Conservation (phyloP, 768 basidiomycete genomes). For the Phanerochaete sordida region DNA sequence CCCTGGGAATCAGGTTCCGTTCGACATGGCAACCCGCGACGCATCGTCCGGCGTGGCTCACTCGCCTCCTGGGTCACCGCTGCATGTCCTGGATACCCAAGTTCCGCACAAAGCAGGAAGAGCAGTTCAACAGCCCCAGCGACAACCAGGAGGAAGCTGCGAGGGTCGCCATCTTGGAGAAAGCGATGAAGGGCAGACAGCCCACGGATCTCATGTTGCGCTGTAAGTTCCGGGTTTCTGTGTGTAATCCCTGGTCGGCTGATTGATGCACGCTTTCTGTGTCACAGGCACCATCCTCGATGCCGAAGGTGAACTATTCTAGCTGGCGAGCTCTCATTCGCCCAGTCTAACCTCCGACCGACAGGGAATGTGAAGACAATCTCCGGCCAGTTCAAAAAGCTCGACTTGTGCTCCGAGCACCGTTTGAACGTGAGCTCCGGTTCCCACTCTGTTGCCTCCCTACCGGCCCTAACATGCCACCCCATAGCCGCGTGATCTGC, state of each 20-base stretch:
- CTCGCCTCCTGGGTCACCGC: constrained; percentile 1
- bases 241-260: not conserved
- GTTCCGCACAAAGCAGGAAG: constrained; percentile 16
- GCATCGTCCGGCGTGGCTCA: not conserved
- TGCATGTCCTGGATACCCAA: constrained; percentile 28
- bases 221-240: constrained; percentile 52
- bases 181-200: constrained; percentile 82
- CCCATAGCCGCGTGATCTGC: constrained; percentile 84
- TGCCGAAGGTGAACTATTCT: constrained; percentile 56
- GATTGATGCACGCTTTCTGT: constrained; percentile 18
- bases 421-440: constrained; percentile 73
- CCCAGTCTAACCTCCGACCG: constrained; percentile 4
- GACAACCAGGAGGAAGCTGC: constrained; percentile 62
- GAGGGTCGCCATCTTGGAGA: constrained; percentile 73
- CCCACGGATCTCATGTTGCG: constrained; percentile 88
- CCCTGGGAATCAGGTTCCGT: not conserved
- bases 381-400: constrained; percentile 86
- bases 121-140: constrained; percentile 15
- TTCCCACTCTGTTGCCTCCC: not conserved
- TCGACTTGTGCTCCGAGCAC: constrained; percentile 85
- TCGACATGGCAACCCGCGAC: not conserved
- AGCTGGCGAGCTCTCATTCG: not conserved
- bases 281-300: constrained; percentile 81
- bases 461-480: constrained; percentile 15
- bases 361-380: constrained; percentile 83